Percentiles rank a stretch among this genome's conserved stretches.
phyloP scores from a whole-genome alignment of 257 asterid genomes.

The Solanum medicagineum region DNA sequence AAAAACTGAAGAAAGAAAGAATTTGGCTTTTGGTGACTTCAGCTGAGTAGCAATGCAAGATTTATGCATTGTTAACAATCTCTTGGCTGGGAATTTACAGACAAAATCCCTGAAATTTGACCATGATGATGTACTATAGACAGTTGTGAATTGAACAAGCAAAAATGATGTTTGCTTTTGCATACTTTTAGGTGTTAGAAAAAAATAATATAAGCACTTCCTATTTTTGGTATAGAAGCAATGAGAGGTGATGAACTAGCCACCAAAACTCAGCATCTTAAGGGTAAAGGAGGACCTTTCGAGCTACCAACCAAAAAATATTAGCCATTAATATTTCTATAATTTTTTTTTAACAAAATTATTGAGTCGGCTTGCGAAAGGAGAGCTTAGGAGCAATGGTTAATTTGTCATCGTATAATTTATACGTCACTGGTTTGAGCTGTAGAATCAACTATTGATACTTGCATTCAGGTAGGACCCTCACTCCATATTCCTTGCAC shows the following conservation, averaged over 20 bases:
- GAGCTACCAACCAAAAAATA: neutral
- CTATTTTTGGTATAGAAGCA: neutral
- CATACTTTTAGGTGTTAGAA: neutral
- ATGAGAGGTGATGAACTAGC: neutral
- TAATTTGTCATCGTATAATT: neutral
- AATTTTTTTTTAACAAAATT: neutral
- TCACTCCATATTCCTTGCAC: neutral
- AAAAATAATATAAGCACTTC: neutral
- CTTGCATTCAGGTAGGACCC: neutral
- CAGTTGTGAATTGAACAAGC: neutral
- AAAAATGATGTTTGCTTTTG: neutral
- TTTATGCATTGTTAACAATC: neutral
- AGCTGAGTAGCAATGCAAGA: neutral
- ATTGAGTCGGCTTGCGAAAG: neutral
- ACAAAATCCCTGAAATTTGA: slow-evolving; percentile 8
- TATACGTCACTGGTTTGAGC: neutral
- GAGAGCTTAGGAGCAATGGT: neutral
- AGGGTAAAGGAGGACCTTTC: neutral
- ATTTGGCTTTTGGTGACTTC: neutral
- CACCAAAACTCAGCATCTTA: neutral
- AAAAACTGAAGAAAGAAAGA: neutral
- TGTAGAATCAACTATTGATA: neutral
- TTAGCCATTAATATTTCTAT: neutral
- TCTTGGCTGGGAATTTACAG: neutral
- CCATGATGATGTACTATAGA: neutral